Conservation (phyloP, 2,329 filamentous ascomycete species). For the Microthyrium microscopicum region DNA sequence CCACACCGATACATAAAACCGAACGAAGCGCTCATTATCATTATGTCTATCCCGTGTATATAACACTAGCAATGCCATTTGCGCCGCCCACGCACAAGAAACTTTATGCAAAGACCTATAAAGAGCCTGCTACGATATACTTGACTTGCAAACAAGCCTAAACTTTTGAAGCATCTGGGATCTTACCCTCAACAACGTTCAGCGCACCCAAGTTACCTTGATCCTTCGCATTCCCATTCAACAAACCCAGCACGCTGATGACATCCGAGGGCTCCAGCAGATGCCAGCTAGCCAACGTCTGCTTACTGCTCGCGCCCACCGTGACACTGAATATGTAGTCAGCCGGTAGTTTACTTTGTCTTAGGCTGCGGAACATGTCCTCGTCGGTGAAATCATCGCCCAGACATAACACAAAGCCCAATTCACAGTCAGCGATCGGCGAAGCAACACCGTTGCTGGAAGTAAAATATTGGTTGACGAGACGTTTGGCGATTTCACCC, state of each 20-base stretch:
- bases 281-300: slow-evolving; percentile 81
- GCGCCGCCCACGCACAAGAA: neutral
- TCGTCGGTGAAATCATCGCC: slow-evolving; percentile 97
- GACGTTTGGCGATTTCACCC: slow-evolving; percentile 76
- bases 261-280: slow-evolving; percentile 61
- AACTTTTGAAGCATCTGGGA: too few relatives aligned
- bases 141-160: too few relatives aligned
- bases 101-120: too few relatives aligned
- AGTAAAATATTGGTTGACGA: slow-evolving; percentile 53
- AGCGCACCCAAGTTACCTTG: slow-evolving; percentile 23
- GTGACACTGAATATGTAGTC: slow-evolving; percentile 77
- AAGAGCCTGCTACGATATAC: too few relatives aligned
- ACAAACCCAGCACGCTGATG: slow-evolving; percentile 44
- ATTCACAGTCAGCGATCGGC: too few relatives aligned
- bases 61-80: neutral
- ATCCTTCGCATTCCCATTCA: slow-evolving; percentile 30
- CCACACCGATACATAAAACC: too few relatives aligned
- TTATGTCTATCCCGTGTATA: neutral
- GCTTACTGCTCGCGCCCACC: slow-evolving; percentile 80
- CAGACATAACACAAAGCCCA: slow-evolving; percentile 78
- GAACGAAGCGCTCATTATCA: too few relatives aligned
- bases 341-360: slow-evolving; percentile 36
- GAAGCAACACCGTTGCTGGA: slow-evolving; percentile 20
- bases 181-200: slow-evolving; percentile 21
- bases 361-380: slow-evolving; percentile 74